Evolutionary conservation across 1,284 basidiomycete species (phyloP).

Genomic region (Trichosporon asahii): DNA sequence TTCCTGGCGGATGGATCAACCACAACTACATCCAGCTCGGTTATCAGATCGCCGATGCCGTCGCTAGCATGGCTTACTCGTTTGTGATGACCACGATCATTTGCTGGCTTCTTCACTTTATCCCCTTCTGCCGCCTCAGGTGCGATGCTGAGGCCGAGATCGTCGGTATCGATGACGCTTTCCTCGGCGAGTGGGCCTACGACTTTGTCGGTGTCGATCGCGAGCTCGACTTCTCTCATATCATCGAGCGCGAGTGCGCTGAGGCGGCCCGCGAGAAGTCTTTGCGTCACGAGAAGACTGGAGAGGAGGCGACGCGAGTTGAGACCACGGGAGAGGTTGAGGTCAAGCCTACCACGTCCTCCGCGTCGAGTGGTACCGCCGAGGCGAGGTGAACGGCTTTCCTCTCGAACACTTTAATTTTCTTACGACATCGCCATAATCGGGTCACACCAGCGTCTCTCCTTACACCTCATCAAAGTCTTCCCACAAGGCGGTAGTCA

Average conservation of each 20-base stretch:
- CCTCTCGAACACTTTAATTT: not conserved
- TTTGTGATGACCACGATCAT: conserved; percentile 82
- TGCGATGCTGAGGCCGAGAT: conserved; percentile 79
- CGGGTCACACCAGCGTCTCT: not conserved
- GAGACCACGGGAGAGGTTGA: not conserved
- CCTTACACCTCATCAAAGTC: not conserved
- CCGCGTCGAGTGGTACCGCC: not conserved
- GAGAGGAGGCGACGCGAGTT: not conserved
- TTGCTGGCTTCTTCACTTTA: conserved; percentile 87
- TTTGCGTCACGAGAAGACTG: not conserved
- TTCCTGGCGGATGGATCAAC: conserved; percentile 88
- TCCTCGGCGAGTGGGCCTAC: conserved; percentile 93
- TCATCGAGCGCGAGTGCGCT: not conserved
- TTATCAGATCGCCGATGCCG: conserved; percentile 60
- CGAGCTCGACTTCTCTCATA: conserved; percentile 52
- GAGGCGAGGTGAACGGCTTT: not conserved
- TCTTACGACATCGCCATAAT: not conserved
- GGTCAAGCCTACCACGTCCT: not conserved
- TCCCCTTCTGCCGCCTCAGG: conserved; percentile 78
- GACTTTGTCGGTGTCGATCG: conserved; percentile 67
- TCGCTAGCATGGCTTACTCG: conserved; percentile 70
- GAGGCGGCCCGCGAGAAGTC: not conserved
- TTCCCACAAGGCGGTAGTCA: not conserved
- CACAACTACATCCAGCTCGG: conserved; percentile 68
- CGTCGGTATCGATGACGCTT: conserved; percentile 86